phyloP scores from a whole-genome alignment of 495 filamentous ascomycete genomes.

The Penicillium steckii region DNA sequence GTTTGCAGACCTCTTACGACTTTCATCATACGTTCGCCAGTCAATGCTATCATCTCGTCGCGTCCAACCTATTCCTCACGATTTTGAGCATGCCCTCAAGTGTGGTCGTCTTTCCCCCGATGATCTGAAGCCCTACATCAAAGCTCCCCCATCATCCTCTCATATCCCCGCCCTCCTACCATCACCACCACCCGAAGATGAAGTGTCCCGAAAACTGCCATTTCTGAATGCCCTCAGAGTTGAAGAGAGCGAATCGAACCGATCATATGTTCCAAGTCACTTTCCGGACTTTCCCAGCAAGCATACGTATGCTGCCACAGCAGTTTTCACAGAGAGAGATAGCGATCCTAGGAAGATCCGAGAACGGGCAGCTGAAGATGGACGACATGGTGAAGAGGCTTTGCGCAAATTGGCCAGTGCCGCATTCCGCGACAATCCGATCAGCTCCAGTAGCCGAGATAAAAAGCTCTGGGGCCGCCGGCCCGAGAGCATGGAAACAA shows the following conservation, averaged over 20 bases:
- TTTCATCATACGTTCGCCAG: slow-evolving; percentile 54
- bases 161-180: slow-evolving; percentile 37
- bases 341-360: slow-evolving; percentile 69
- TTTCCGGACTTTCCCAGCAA: slow-evolving; percentile 70
- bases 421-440: slow-evolving; percentile 44
- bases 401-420: slow-evolving; percentile 63
- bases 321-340: slow-evolving; percentile 64
- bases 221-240: slow-evolving; percentile 57
- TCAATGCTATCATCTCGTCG: slow-evolving; percentile 64
- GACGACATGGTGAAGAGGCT: slow-evolving; percentile 70
- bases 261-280: slow-evolving; percentile 60
- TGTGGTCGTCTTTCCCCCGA: slow-evolving; percentile 29
- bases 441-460: slow-evolving; percentile 33
- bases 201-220: slow-evolving; percentile 35
- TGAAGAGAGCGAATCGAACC: slow-evolving; percentile 44
- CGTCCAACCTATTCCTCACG: slow-evolving; percentile 59
- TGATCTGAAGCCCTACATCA: slow-evolving; percentile 42
- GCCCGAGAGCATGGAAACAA: slow-evolving; percentile 45
- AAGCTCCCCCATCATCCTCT: slow-evolving; percentile 31
- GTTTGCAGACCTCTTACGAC: slow-evolving; percentile 54
- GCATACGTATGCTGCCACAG: slow-evolving; percentile 70
- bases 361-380: slow-evolving; percentile 70
- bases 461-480: slow-evolving; percentile 46
- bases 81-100: slow-evolving; percentile 66
- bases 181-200: slow-evolving; percentile 47